Conservation (phyloP, 2,329 filamentous ascomycete species). For the Colletotrichum lentis region DNA sequence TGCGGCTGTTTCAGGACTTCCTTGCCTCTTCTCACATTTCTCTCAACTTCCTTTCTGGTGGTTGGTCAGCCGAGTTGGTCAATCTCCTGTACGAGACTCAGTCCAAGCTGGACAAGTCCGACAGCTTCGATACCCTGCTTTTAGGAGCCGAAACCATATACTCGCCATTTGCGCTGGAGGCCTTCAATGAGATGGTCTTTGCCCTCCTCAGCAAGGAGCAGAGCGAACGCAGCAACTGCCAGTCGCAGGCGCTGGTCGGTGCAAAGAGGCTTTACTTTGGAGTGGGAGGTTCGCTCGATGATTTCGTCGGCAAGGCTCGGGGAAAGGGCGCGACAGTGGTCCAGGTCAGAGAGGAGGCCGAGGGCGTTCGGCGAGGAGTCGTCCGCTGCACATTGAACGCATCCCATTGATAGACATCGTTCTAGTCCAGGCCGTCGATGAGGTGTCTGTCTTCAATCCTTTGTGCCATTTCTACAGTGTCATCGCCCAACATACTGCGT, state of each 20-base stretch:
- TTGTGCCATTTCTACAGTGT: constrained; percentile 5
- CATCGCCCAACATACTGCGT: background rate
- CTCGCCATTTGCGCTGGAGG: constrained; percentile 73
- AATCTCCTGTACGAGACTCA: constrained; percentile 59
- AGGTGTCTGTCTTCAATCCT: constrained; percentile 37
- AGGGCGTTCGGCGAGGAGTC: constrained; percentile 69
- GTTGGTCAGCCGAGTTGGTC: constrained; percentile 74
- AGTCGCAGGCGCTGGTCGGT: constrained; percentile 65
- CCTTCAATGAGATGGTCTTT: constrained; percentile 74
- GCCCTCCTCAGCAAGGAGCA: constrained; percentile 62
- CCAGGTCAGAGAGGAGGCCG: constrained; percentile 64
- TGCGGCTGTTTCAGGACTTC: constrained; percentile 65
- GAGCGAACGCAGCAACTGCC: constrained; percentile 40
- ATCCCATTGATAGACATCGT: constrained; percentile 27
- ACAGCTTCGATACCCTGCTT: constrained; percentile 56
- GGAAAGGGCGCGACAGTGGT: constrained; percentile 58
- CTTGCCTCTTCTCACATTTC: constrained; percentile 61
- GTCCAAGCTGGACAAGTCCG: constrained; percentile 28
- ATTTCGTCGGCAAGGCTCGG: constrained; percentile 67
- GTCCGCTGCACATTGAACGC: constrained; percentile 57
- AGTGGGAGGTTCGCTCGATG: constrained; percentile 82
- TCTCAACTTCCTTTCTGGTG: constrained; percentile 76
- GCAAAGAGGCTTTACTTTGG: constrained; percentile 87
- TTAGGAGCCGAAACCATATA: constrained; percentile 86
- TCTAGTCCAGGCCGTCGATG: constrained; percentile 10